phyloP scores from a whole-genome alignment of 345 rosid species.

The Diplotaxis tenuifolia region DNA sequence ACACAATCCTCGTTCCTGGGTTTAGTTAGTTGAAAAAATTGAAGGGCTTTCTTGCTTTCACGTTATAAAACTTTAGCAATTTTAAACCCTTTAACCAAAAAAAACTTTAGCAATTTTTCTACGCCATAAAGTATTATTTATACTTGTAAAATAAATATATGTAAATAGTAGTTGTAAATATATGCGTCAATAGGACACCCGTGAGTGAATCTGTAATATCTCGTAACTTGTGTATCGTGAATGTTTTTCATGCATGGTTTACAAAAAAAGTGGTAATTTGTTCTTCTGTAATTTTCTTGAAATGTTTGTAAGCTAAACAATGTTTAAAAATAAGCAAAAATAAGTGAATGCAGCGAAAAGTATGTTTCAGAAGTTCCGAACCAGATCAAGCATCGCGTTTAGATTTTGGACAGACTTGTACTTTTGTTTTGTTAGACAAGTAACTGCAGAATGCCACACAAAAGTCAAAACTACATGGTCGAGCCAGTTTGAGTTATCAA shows the following conservation, averaged over 20 bases:
- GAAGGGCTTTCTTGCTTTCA: neutral
- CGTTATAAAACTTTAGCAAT: neutral
- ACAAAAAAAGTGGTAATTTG: neutral
- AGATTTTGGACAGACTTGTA: neutral
- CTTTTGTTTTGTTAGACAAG: conserved; percentile 8
- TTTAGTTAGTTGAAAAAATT: neutral
- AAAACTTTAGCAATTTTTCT: neutral
- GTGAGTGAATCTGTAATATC: conserved; percentile 5
- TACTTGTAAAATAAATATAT: neutral
- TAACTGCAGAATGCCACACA: conserved; percentile 19
- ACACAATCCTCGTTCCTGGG: neutral
- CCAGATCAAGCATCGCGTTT: neutral
- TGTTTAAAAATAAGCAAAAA: neutral
- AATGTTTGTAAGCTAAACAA: neutral
- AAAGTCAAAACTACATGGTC: conserved; percentile 14
- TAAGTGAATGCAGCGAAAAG: neutral
- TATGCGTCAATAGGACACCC: neutral
- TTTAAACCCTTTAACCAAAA: no score
- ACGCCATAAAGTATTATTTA: neutral
- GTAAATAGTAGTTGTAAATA: neutral
- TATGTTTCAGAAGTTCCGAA: neutral
- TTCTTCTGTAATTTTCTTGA: neutral
- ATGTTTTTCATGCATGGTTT: conserved; percentile 8
- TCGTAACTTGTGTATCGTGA: conserved; percentile 20
- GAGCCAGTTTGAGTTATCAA: neutral